Evolutionary conservation across 176 grass and related monocot genomes (phyloP).

Genomic region (Alopecurus myosuroides): DNA sequence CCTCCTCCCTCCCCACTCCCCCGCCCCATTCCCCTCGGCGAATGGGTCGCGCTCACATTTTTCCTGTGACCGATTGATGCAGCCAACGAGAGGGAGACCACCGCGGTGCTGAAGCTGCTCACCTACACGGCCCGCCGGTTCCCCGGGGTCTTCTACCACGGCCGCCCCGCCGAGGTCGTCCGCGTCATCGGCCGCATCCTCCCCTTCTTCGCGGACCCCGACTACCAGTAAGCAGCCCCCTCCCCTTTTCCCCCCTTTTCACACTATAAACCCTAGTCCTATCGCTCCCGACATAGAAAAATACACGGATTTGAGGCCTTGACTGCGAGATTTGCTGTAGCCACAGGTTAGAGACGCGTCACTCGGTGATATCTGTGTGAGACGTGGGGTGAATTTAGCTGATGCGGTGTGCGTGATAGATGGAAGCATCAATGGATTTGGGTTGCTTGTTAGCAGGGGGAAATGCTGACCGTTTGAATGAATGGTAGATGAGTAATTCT

Average conservation of each 20-base stretch:
- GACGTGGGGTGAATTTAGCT: not conserved
- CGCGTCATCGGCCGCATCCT: slow-evolving; percentile 72
- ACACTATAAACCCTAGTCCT: slow-evolving; percentile 18
- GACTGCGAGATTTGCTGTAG: not conserved
- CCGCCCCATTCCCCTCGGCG: not conserved
- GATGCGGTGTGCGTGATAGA: too few species aligned
- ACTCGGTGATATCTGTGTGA: too few species aligned
- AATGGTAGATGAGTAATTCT: too few species aligned
- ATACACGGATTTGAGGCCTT: not conserved
- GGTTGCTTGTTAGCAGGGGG: not conserved
- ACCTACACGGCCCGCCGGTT: slow-evolving; percentile 62
- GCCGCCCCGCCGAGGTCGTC: slow-evolving; percentile 64
- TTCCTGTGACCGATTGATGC: not conserved
- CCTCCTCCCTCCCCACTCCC: not conserved
- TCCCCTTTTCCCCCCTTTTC: not conserved
- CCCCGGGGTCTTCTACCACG: slow-evolving; percentile 86
- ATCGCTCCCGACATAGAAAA: not conserved
- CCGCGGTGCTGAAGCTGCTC: slow-evolving; percentile 74
- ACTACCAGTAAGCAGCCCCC: slow-evolving; percentile 41
- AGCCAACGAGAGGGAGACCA: slow-evolving; percentile 67
- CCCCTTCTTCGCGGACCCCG: slow-evolving; percentile 72
- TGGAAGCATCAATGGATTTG: not conserved
- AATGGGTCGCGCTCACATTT: not conserved
- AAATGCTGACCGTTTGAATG: not conserved
- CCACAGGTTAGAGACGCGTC: not conserved